Evolutionary conservation across 768 basidiomycete species (phyloP).

Genomic region (Hortiboletus flavorubellus): DNA sequence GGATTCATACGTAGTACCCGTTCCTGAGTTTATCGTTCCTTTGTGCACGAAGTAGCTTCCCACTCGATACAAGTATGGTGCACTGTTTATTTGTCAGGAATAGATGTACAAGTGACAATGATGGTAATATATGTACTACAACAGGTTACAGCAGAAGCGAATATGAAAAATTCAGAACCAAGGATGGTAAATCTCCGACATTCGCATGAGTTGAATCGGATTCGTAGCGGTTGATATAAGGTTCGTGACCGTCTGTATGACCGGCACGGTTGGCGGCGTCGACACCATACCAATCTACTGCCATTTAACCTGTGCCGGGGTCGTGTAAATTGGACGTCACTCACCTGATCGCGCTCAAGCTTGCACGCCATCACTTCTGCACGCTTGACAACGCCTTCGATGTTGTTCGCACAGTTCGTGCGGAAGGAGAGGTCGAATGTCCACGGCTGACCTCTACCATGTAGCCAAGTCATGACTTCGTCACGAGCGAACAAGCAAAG

Average conservation of each 20-base stretch:
- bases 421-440: slow-evolving; percentile 59
- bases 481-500: slow-evolving; percentile 90
- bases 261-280: slow-evolving; percentile 38
- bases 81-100: neutral
- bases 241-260: slow-evolving; percentile 78
- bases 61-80: neutral
- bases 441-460: slow-evolving; percentile 53
- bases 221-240: slow-evolving; percentile 86
- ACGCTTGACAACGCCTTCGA: slow-evolving; percentile 72
- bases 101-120: slow-evolving; percentile 1
- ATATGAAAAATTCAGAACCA: slow-evolving; percentile 57
- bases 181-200: slow-evolving; percentile 81
- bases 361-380: slow-evolving; percentile 86
- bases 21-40: slow-evolving; percentile 13
- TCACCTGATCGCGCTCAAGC: slow-evolving; percentile 77
- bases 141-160: neutral
- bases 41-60: neutral
- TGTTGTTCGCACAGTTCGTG: slow-evolving; percentile 52
- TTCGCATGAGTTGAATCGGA: slow-evolving; percentile 77
- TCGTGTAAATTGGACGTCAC: neutral
- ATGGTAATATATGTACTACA: slow-evolving; percentile 4
- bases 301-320: slow-evolving; percentile 2
- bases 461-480: slow-evolving; percentile 80
- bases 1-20: slow-evolving; percentile 52
- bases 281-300: slow-evolving; percentile 21